Evolutionary conservation across 495 filamentous ascomycete species (phyloP).

Genomic region (Neurospora sp.): DNA sequence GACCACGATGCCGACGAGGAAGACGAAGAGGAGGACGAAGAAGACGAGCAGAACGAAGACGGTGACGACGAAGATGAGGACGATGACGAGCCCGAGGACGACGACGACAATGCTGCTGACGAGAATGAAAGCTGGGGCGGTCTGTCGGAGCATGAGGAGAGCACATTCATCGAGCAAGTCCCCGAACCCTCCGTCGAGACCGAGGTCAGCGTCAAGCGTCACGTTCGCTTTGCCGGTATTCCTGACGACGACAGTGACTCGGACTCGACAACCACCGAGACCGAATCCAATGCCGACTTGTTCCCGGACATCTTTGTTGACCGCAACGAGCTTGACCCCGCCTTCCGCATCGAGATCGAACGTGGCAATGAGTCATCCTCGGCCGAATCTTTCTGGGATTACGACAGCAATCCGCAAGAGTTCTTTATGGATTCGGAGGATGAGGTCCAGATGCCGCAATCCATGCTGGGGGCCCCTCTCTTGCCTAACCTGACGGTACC

Average conservation of each 20-base stretch:
- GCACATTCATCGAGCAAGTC: slow-evolving; percentile 33
- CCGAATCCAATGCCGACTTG: slow-evolving; percentile 38
- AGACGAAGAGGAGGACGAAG: slow-evolving; percentile 27
- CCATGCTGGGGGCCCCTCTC: not conserved
- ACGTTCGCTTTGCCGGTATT: slow-evolving; percentile 41
- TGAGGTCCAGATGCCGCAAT: slow-evolving; percentile 9
- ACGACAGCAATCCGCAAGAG: slow-evolving; percentile 21
- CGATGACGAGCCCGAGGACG: slow-evolving; percentile 16
- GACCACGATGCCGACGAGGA: slow-evolving; percentile 23
- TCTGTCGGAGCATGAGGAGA: slow-evolving; percentile 35
- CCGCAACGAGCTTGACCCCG: slow-evolving; percentile 58
- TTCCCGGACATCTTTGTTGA: slow-evolving; percentile 65
- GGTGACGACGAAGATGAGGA: slow-evolving; percentile 29
- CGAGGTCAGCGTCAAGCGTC: slow-evolving; percentile 36
- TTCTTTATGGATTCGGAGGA: slow-evolving; percentile 21
- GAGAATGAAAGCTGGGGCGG: slow-evolving; percentile 49
- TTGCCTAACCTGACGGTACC: slow-evolving; percentile 7
- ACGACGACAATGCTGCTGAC: slow-evolving; percentile 30
- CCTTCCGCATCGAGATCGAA: slow-evolving; percentile 60
- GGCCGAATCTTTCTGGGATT: slow-evolving; percentile 37
- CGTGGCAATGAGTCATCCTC: slow-evolving; percentile 39
- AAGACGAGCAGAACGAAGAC: slow-evolving; percentile 29
- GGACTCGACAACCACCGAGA: slow-evolving; percentile 39
- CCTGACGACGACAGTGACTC: slow-evolving; percentile 35
- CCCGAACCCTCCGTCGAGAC: slow-evolving; percentile 33